These are phyloP conservation scores for Yamadazyma akitaensis DNA, from an alignment of 805 yeast genomes.

Conservation along the genomic window DNA sequence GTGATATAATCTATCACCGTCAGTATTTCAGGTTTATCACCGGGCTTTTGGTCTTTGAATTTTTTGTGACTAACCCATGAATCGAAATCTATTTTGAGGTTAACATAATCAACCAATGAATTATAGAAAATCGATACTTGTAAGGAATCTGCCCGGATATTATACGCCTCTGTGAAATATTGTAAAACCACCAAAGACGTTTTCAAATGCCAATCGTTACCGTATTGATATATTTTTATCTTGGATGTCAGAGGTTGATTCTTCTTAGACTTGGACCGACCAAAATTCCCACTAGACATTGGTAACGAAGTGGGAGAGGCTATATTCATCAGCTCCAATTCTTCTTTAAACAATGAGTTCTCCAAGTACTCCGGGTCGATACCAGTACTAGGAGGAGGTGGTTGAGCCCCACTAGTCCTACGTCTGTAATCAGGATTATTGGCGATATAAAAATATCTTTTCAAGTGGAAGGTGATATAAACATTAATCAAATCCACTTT, in stretches of 20 bases:
- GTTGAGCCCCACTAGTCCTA: conserved; percentile 1
- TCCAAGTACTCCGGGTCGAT: conserved; percentile 22
- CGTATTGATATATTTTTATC: conserved; percentile 58
- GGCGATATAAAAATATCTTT: conserved; percentile 45
- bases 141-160: conserved; percentile 23
- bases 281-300: conserved; percentile 7
- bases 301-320: conserved; percentile 9
- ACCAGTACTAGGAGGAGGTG: not conserved
- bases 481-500: conserved; percentile 70
- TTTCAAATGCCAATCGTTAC: conserved; percentile 76
- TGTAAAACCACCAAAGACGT: conserved; percentile 62
- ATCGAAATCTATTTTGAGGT: conserved; percentile 76
- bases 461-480: conserved; percentile 74
- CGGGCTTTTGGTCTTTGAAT: conserved; percentile 7
- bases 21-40: conserved; percentile 29
- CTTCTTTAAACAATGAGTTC: conserved; percentile 19
- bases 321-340: conserved; percentile 12
- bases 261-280: conserved; percentile 11
- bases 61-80: conserved; percentile 62
- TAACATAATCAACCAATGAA: conserved; percentile 74
- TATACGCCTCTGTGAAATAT: conserved; percentile 53
- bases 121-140: conserved; percentile 62
- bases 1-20: conserved; percentile 47
- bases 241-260: conserved; percentile 22
- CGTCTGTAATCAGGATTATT: conserved; percentile 22